Base-by-base conservation (phyloP, 345 rosid species). In the Acer negundo region DNA sequence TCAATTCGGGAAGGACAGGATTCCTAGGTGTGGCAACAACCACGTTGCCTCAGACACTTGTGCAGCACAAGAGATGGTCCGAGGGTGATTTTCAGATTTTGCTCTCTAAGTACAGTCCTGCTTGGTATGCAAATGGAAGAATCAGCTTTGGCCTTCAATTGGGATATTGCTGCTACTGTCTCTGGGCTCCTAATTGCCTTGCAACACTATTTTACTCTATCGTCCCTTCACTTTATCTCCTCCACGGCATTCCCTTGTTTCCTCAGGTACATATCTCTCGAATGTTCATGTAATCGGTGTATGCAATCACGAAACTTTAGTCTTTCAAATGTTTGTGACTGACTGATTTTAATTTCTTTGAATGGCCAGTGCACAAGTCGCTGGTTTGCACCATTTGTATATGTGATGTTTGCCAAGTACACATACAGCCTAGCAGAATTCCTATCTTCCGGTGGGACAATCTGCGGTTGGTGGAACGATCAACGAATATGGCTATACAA, bases 21-120 rank as follows among this genome's bases (percentile, higher is more conserved):
- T 95, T 95, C 80, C 10, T 87, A 2, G 98, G 98, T 16, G 58
- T 88, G 26, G 89, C 83, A 0, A 88, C 97, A 1, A 83, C 80
- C 19, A 90, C 93, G 13, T 75, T 91, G 76, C 80, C 71, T 26
- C 91, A 93, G 84, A 67, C 82, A n/a, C 87, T 95, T 15, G 82
- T 90, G 77, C 97, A 93, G 78, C 91, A 85, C 58, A 88, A 87
- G 84, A 86, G 98, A 77, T 93, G 97, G 98, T 81, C 97, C 0
- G 95, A 88, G 67, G 98, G 97, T 12, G 85, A 88, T 49, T 75
- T 95, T 64, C 97, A 95, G 81, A 84, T 95, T 71, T 46, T 91
- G n/a, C 76, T 90, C 0, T 90, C 92, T 0, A 84, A 84, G 66
- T 85, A 82, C 79, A 81, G 95, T 82, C 97, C 97, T 11, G 79